Evolutionary conservation across 192 early-diverging fungal genomes (phyloP), one percentile per base, ranked within the genome.

Genomic region (Gamsiella multidivaricata): DNA sequence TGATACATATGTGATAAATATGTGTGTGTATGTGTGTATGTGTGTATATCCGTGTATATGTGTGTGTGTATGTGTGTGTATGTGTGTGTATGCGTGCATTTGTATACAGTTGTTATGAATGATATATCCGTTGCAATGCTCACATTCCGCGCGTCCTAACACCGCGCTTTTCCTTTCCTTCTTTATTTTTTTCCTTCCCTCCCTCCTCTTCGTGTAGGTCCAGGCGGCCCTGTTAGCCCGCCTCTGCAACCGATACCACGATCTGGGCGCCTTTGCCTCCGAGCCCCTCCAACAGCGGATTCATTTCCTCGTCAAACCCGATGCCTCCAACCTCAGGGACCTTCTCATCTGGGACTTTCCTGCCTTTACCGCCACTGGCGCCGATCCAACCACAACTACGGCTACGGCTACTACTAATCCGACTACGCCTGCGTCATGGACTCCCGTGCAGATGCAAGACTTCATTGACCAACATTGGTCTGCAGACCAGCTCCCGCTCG

Each of bases 201-300:
- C 3, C 17, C 25, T 15, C 51, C 28, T 53, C 1, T 7, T n/a
- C n/a, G 9, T 58, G 14, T 65, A 65, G 71, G 47, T 42, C 20
- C 71, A 74, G 18, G 71, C 56, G 1, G 57, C 56, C n/a, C 25
- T 75, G 6, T 22, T 65, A 6, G 56, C 72, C 8, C 34, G 43
- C 5, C 57, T 75, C 6, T 75, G 72, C 22, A 26, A 58, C 15
- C 56, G 72, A 47, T 67, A 67, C 45, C 72, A 75, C 41, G 72
- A 75, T 39, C 60, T 78, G 15, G 73, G 59, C 17, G 50, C 52
- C 15, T 61, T 50, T 22, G 73, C 73, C 5, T 78, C 73, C 32
- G 73, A 78, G 22, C 37, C 62, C 3, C 53, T 78, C 51, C 61
- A 53, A 52, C 73, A 78, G 26, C 57, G 73, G 45, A 68, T 78